phyloP scores from a whole-genome alignment of 2,329 filamentous ascomycete genomes.

The Exophiala xenobiotica region DNA sequence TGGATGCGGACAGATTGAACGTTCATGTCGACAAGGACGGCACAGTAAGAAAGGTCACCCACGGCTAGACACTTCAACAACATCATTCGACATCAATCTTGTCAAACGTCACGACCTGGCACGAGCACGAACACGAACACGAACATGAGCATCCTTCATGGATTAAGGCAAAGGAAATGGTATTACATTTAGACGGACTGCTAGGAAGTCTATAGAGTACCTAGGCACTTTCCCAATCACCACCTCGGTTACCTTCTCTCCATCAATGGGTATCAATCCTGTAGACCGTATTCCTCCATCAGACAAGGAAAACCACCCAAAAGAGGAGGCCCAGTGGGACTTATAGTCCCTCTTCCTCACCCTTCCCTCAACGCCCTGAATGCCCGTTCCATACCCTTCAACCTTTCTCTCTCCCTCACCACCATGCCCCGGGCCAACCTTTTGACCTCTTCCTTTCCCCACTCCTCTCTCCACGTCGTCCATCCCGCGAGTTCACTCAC shows the following conservation, averaged over 20 bases:
- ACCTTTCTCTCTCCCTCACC: slow-evolving; percentile 72
- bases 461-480: slow-evolving; percentile 82
- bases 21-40: slow-evolving; percentile 46
- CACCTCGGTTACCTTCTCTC: too few relatives aligned
- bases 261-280: slow-evolving; percentile 1
- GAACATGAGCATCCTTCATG: neutral
- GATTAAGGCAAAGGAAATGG: neutral
- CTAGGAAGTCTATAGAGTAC: neutral
- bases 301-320: too few relatives aligned
- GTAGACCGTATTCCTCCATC: too few relatives aligned
- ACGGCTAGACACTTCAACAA: slow-evolving; percentile 27
- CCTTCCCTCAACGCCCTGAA: slow-evolving; percentile 58
- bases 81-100: too few relatives aligned
- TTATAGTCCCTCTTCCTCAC: slow-evolving; percentile 1
- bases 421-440: slow-evolving; percentile 77
- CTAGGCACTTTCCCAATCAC: neutral
- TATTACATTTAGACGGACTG: neutral
- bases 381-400: slow-evolving; percentile 78
- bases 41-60: slow-evolving; percentile 44
- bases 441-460: slow-evolving; percentile 71
- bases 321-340: too few relatives aligned
- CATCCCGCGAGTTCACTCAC: slow-evolving; percentile 88
- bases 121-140: neutral
- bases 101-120: too few relatives aligned
- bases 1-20: slow-evolving; percentile 39